These are phyloP conservation scores for Coemansia sp. DNA, from an alignment of 371 early-diverging fungal species.

Conservation along the genomic window DNA sequence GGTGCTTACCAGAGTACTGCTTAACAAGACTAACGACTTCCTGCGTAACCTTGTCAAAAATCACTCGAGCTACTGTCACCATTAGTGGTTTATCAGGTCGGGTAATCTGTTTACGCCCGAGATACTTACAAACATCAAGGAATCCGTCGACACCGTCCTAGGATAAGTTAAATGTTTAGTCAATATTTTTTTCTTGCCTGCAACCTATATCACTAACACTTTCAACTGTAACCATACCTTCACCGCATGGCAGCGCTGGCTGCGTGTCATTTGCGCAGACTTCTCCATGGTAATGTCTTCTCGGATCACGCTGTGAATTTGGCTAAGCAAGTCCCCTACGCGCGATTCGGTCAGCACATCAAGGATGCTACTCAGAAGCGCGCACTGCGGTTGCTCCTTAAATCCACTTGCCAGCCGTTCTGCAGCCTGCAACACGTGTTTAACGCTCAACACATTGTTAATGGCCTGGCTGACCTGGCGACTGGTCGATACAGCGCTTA, in stretches of 20 bases:
- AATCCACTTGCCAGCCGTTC: constrained; percentile 49
- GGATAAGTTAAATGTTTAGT: not conserved
- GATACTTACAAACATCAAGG: constrained; percentile 78
- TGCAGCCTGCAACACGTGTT: constrained; percentile 60
- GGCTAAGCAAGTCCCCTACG: constrained; percentile 44
- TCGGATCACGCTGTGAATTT: constrained; percentile 61
- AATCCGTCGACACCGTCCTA: constrained; percentile 83
- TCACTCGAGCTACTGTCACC: constrained; percentile 13
- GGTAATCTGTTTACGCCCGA: too few species aligned
- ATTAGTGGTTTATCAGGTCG: not conserved
- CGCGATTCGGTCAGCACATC: constrained; percentile 43
- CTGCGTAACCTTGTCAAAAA: constrained; percentile 56
- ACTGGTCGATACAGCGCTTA: constrained; percentile 53
- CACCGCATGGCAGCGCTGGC: constrained; percentile 84
- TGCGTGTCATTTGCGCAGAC: constrained; percentile 70
- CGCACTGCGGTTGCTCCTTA: constrained; percentile 26
- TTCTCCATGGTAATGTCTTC: constrained; percentile 70
- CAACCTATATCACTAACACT: not conserved
- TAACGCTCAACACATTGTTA: constrained; percentile 69
- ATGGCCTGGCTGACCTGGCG: constrained; percentile 70
- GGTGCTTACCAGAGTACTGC: constrained; percentile 57
- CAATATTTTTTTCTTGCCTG: too few species aligned
- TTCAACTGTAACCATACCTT: constrained; percentile 51
- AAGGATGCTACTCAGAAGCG: constrained; percentile 54
- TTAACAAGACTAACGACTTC: constrained; percentile 77